Percentiles rank a stretch among this genome's conserved stretches.
Conservation (phyloP, 202 grass and related monocot genomes). For the Bolboschoenoplectus hybrid region DNA sequence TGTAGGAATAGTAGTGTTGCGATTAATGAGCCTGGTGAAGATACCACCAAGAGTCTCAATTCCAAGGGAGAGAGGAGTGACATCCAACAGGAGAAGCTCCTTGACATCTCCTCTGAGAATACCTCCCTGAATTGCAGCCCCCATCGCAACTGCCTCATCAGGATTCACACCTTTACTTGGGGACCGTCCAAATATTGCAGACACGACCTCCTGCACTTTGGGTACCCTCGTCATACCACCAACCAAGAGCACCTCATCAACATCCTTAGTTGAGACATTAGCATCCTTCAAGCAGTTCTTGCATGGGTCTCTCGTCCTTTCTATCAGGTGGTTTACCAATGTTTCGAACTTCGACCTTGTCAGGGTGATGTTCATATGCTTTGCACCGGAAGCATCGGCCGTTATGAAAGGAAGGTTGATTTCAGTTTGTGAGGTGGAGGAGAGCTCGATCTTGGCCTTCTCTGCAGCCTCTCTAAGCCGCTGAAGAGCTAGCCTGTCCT, state of each 20-base stretch:
- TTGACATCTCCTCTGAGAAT: conserved; percentile 96
- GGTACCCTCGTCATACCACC: conserved; percentile 98
- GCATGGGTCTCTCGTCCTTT: conserved; percentile 82
- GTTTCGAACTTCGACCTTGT: conserved; percentile 79
- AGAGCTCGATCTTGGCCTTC: conserved; percentile 82
- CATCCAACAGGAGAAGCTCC: conserved; percentile 90
- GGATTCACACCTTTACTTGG: conserved; percentile 95
- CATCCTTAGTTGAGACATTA: conserved; percentile 72
- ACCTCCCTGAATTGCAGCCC: conserved; percentile 87
- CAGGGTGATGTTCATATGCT: conserved; percentile 80
- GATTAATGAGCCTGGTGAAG: conserved; percentile 89
- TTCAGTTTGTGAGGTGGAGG: conserved; percentile 71
- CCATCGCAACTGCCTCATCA: conserved; percentile 93
- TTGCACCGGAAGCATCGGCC: conserved; percentile 74
- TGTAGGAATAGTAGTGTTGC: conserved; percentile 97
- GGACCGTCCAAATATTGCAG: conserved; percentile 81
- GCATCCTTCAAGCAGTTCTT: conserved; percentile 94
- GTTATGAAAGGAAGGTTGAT: conserved; percentile 80
- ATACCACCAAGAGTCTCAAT: conserved; percentile 98
- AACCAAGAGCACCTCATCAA: conserved; percentile 93
- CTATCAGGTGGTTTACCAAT: conserved; percentile 65
- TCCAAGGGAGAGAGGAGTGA: conserved; percentile 91
- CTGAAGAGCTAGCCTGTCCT: conserved; percentile 64
- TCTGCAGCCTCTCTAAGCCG: conserved; percentile 72
- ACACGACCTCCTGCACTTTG: conserved; percentile 87